Evolutionary conservation across 1,284 basidiomycete species (phyloP).

Genomic region (Trametes hirsuta): DNA sequence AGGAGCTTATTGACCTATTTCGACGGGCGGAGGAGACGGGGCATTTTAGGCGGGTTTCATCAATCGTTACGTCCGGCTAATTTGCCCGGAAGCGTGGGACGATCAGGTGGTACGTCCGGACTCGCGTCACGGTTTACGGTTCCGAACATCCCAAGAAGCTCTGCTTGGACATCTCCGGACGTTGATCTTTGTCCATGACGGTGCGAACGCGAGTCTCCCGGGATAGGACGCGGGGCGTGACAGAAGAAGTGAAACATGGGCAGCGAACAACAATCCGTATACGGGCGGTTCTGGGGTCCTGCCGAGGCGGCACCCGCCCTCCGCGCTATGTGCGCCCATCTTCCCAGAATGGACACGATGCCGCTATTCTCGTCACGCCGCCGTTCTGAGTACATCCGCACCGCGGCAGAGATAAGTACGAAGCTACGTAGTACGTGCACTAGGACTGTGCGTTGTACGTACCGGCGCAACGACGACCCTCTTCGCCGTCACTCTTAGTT

Average conservation of each 20-base stretch:
- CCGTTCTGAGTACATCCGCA: background rate
- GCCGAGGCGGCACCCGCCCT: background rate
- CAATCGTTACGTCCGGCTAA: too few relatives aligned
- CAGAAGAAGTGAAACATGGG: background rate
- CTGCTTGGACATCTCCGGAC: conserved; percentile 4
- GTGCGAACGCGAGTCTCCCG: background rate
- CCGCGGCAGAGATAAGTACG: background rate
- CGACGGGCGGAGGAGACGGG: too few relatives aligned
- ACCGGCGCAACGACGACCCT: background rate
- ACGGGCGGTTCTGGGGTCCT: conserved; percentile 4
- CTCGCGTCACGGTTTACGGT: conserved; percentile 1
- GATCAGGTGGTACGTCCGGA: conserved; percentile 19
- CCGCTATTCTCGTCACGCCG: background rate
- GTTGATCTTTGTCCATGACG: conserved; percentile 4
- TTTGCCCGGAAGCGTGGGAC: too few relatives aligned
- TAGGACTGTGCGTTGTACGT: background rate
- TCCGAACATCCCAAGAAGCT: conserved; percentile 7
- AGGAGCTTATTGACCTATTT: too few relatives aligned
- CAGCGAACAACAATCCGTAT: background rate
- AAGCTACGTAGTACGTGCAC: conserved; percentile 1
- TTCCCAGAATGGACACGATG: background rate
- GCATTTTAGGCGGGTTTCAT: too few relatives aligned
- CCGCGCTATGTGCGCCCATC: background rate
- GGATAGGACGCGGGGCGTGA: conserved; percentile 4
- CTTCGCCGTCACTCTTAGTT: background rate